A percentile compares a stretch with the other conserved stretches of the same genome.
phyloP scores from a whole-genome alignment of 108 stramenopile species.

The Fragilariopsis cylindrus region DNA sequence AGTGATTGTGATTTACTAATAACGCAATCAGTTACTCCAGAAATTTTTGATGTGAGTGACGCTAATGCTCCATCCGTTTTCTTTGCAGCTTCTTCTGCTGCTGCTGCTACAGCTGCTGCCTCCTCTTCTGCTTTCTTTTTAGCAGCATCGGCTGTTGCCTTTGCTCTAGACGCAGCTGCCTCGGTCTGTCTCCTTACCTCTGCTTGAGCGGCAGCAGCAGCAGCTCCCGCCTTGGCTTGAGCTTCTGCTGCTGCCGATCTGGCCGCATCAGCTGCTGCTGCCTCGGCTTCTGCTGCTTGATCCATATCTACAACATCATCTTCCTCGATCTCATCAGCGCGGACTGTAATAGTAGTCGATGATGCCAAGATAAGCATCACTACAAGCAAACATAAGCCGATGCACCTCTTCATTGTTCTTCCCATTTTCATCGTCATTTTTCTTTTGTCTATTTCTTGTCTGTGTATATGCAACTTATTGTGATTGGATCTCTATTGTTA shows the following conservation, averaged over 20 bases:
- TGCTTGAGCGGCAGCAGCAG: background rate
- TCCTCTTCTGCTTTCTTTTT: background rate
- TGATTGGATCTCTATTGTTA: no score
- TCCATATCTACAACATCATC: background rate
- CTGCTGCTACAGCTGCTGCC: conserved; percentile 10
- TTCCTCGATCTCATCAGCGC: background rate
- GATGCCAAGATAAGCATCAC: conserved; percentile 9
- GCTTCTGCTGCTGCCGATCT: background rate
- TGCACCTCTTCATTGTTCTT: background rate
- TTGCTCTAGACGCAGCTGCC: background rate
- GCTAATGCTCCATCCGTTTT: conserved; percentile 23
- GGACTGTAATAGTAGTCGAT: background rate
- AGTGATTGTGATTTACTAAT: conserved; percentile 25
- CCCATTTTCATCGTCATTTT: conserved; percentile 2
- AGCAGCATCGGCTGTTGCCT: background rate
- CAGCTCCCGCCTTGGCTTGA: conserved; percentile 14
- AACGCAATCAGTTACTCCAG: conserved; percentile 18
- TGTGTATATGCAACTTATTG: background rate
- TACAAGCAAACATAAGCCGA: background rate
- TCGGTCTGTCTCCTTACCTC: background rate
- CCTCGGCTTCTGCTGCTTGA: background rate
- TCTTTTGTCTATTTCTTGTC: background rate
- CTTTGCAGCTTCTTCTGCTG: conserved; percentile 15
- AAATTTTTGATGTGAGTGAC: conserved; percentile 22
- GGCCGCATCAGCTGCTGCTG: background rate